Percentiles rank a stretch among this genome's conserved stretches.
phyloP scores from a whole-genome alignment of 129 eudicot species.

The Tanacetum coccineum region DNA sequence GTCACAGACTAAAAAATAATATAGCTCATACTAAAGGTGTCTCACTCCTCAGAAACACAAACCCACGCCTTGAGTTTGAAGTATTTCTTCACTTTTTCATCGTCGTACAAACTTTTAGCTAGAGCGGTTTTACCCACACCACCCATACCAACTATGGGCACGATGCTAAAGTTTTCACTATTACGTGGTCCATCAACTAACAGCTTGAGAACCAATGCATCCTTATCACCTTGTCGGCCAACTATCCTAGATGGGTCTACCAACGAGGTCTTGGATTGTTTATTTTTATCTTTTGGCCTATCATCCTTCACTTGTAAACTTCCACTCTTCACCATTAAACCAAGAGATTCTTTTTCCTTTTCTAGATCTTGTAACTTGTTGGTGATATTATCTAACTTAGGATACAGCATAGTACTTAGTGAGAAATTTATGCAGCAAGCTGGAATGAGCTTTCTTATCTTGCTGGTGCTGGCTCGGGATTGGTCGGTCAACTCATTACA shows the following conservation, averaged over 20 bases:
- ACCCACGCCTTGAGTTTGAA: constrained; percentile 42
- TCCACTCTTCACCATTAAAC: not conserved
- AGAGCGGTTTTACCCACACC: constrained; percentile 10
- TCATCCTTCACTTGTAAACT: not conserved
- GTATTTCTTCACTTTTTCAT: not conserved
- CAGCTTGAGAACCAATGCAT: too few species aligned
- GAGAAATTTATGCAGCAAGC: not conserved
- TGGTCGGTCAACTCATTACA: not conserved
- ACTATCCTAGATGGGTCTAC: constrained; percentile 20
- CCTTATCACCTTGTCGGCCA: constrained; percentile 22
- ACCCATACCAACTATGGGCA: constrained; percentile 35
- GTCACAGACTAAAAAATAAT: constrained; percentile 21
- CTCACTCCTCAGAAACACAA: constrained; percentile 35
- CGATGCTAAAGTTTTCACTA: not conserved
- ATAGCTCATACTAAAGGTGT: constrained; percentile 16
- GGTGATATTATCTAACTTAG: not conserved
- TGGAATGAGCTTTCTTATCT: not conserved
- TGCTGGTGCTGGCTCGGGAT: not conserved
- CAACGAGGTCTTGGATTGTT: constrained; percentile 26
- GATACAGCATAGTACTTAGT: not conserved
- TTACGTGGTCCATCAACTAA: too few species aligned
- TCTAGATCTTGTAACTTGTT: not conserved
- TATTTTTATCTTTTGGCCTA: not conserved
- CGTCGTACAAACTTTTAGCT: not conserved
- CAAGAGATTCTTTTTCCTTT: not conserved